Evolutionary conservation across 116 monocot genomes (phyloP).

Genomic region (Iris pallida): DNA sequence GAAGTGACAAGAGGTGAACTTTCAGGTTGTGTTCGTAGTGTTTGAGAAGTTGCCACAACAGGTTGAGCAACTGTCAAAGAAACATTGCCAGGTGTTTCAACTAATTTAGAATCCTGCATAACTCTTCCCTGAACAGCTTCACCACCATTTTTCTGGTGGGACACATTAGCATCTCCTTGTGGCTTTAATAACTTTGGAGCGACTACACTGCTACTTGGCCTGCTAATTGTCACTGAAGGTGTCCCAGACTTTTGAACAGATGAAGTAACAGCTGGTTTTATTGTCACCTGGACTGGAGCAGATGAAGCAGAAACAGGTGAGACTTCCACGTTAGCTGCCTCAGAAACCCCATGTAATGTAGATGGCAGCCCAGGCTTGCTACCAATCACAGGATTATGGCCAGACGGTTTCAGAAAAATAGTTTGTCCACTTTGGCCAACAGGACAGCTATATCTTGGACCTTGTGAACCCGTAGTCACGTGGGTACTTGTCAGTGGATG

Average conservation of each 20-base stretch:
- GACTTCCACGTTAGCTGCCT: constrained; percentile 21
- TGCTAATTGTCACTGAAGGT: constrained; percentile 19
- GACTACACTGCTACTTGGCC: constrained; percentile 14
- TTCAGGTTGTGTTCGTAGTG: constrained; percentile 1
- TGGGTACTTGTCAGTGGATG: constrained; percentile 29
- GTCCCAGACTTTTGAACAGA: constrained; percentile 1
- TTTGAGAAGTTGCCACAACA: neutral
- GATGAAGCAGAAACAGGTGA: constrained; percentile 12
- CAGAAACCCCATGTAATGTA: constrained; percentile 12
- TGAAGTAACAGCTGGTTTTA: constrained; percentile 11
- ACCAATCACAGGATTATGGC: constrained; percentile 12
- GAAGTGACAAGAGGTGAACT: constrained; percentile 2
- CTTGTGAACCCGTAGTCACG: constrained; percentile 40
- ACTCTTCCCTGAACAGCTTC: constrained; percentile 7
- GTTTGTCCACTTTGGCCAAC: constrained; percentile 28
- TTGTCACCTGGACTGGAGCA: constrained; percentile 17
- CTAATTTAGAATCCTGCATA: neutral
- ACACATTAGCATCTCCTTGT: constrained; percentile 10
- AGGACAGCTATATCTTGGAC: constrained; percentile 39
- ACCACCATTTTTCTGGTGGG: constrained; percentile 10
- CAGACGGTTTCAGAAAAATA: constrained; percentile 30
- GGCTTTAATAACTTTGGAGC: constrained; percentile 13
- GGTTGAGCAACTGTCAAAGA: neutral
- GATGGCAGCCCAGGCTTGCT: constrained; percentile 20
- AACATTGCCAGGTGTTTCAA: neutral